These are phyloP conservation scores for Trypanosoma lewisi DNA, from an alignment of 208 protist genomes.

Conservation along the genomic window DNA sequence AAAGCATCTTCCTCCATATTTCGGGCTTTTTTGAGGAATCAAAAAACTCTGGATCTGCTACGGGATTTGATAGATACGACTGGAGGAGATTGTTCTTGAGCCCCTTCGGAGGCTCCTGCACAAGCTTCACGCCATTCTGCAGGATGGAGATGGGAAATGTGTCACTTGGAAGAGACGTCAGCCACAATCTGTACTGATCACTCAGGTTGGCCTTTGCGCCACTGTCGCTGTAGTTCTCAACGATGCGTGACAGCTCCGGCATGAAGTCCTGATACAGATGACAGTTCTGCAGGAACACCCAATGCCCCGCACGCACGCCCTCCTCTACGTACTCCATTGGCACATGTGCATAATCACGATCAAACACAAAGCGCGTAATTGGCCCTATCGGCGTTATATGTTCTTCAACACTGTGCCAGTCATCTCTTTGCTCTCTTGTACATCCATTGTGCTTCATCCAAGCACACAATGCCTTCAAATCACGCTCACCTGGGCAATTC, in stretches of 20 bases:
- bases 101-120: slow-evolving; percentile 97
- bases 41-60: slow-evolving; percentile 87
- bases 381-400: too few relatives aligned
- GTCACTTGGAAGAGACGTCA: slow-evolving; percentile 97
- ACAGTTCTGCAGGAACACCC: slow-evolving; percentile 97
- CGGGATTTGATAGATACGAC: slow-evolving; percentile 91
- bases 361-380: too few relatives aligned
- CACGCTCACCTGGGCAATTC: too few relatives aligned
- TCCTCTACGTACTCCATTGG: slow-evolving; percentile 91
- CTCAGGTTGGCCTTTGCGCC: slow-evolving; percentile 88
- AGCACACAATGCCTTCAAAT: too few relatives aligned
- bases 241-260: slow-evolving; percentile 89
- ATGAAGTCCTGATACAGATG: slow-evolving; percentile 95
- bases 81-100: slow-evolving; percentile 95
- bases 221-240: slow-evolving; percentile 91
- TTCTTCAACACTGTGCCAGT: too few relatives aligned
- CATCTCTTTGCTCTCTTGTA: too few relatives aligned
- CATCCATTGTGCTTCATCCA: too few relatives aligned
- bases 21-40: slow-evolving; percentile 73
- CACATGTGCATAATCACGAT: too few relatives aligned
- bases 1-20: slow-evolving; percentile 91
- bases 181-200: slow-evolving; percentile 96
- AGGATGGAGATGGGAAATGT: slow-evolving; percentile 97
- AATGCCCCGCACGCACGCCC: slow-evolving; percentile 84
- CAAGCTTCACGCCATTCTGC: slow-evolving; percentile 98